phyloP scores from a whole-genome alignment of 1,284 basidiomycete genomes.

The Melampsora abietis-canadensis region DNA sequence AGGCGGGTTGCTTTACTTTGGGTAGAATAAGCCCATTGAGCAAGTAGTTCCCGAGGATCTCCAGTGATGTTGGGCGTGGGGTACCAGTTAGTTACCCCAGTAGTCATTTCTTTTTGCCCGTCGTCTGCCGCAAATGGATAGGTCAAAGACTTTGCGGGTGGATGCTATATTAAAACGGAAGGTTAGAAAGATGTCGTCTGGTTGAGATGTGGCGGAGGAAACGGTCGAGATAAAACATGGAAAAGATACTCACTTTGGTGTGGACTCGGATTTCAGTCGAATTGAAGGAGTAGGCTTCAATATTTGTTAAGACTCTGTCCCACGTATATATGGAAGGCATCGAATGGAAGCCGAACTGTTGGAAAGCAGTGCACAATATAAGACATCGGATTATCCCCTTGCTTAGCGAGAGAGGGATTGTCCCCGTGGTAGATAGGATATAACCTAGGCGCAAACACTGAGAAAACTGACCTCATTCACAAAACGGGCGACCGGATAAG shows the following conservation, averaged over 20 bases:
- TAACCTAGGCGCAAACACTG: neutral
- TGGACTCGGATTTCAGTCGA: conserved; percentile 62
- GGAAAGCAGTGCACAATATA: neutral
- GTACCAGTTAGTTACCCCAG: conserved; percentile 44
- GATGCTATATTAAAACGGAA: conserved; percentile 43
- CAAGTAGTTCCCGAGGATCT: conserved; percentile 25
- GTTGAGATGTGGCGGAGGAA: neutral
- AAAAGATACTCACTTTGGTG: conserved; percentile 57
- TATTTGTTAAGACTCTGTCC: conserved; percentile 60
- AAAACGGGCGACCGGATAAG: conserved; percentile 62
- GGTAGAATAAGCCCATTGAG: conserved; percentile 45
- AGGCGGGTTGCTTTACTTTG: conserved; percentile 55
- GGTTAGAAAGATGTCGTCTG: neutral
- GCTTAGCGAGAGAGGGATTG: neutral
- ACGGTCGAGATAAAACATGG: neutral
- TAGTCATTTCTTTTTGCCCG: conserved; percentile 47
- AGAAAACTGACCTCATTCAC: conserved; percentile 58
- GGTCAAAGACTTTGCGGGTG: conserved; percentile 47
- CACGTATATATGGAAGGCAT: conserved; percentile 66
- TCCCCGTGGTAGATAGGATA: neutral
- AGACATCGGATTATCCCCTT: no score
- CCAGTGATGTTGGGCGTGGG: conserved; percentile 36
- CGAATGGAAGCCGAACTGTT: conserved; percentile 63
- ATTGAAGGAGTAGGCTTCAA: conserved; percentile 62
- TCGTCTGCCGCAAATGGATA: conserved; percentile 48